These are phyloP conservation scores for Neurospora discreta DNA, from an alignment of 495 filamentous ascomycete genomes.

Conservation along the genomic window DNA sequence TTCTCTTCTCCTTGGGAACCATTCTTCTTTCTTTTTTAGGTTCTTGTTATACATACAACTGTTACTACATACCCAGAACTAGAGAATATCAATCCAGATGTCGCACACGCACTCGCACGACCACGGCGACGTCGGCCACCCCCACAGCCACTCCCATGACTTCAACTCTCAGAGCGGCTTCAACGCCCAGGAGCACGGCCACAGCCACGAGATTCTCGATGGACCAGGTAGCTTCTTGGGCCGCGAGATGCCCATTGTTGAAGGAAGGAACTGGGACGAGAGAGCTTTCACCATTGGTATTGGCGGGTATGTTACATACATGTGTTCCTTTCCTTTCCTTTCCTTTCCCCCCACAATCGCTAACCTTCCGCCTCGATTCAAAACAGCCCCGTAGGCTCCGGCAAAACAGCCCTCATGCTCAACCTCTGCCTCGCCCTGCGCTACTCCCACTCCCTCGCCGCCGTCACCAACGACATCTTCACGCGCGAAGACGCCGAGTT, in stretches of 20 bases:
- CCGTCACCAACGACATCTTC: conserved; percentile 99
- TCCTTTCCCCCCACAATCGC: no score
- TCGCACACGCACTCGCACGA: conserved; percentile 21
- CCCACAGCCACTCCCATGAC: conserved; percentile 48
- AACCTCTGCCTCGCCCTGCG: conserved; percentile 74
- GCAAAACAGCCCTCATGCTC: conserved; percentile 95
- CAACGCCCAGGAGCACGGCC: conserved; percentile 70
- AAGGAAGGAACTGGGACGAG: conserved; percentile 80
- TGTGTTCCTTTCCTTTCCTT: background rate
- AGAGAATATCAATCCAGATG: background rate
- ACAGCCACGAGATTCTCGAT: conserved; percentile 90
- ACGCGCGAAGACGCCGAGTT: conserved; percentile 97
- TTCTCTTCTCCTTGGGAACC: no score
- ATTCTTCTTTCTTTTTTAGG: background rate
- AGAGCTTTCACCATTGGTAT: conserved; percentile 93
- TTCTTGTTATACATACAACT: background rate
- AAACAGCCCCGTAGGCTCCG: conserved; percentile 82
- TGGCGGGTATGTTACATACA: conserved; percentile 65
- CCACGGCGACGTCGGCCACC: conserved; percentile 13
- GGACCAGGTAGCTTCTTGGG: conserved; percentile 82
- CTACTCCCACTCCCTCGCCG: conserved; percentile 69
- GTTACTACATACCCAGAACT: background rate
- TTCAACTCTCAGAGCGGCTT: conserved; percentile 49
- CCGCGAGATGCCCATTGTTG: conserved; percentile 87
- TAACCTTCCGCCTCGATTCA: no score